Base-by-base conservation (phyloP, 2,329 filamentous ascomycete species). In the Sclerotinia trifoliorum region DNA sequence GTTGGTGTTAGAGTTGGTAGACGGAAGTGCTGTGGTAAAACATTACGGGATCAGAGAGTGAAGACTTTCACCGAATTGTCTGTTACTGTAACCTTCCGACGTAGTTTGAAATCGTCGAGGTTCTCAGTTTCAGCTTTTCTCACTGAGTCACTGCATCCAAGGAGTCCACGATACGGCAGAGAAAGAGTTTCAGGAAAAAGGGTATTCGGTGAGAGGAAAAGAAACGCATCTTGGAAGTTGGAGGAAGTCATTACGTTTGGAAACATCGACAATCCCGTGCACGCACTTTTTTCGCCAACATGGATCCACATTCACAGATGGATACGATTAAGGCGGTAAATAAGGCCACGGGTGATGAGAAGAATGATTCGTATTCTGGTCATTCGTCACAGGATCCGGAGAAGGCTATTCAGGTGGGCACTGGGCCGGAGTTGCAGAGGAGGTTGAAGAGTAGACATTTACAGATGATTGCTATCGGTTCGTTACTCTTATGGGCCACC, bases 391-490 rank as follows among this genome's bases (percentile, higher is more conserved):
- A 67, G 35, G 65, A 67, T 67, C 46, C 49, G 24, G 65, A 67
- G n/a, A 67, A 35, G 56, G 44, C 17, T 35, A 46, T 67, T 3
- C 56, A 63, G 56, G 65, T 67, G n/a, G 65, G 65, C 17, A 62
- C 39, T 44, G 65, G 65, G 19, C 65, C 65, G 19, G 65, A 67
- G 26, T 13, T 67, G 26, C 65, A 67, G 57, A 75, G 75, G 65
- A 73, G 72, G 68, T 80, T 89, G 15, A 87, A 85, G 42, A 79
- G 83, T 44, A 83, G 87, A 46, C 88, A 90, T 78, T 83, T 89
- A 42, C 86, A 90, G 79, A 89, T 90, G 86, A 88, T 90, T 73
- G 88, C 87, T 61, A 85, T 87, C 70, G 82, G 82, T 67, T 54
- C 39, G 65, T 67, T 29, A 29, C 19, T 3, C 57, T 52, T 46